Percentiles rank a stretch among this genome's conserved stretches.
These are phyloP conservation scores for Colletotrichum plurivorum DNA, from an alignment of 2,329 filamentous ascomycete species.

Conservation along the genomic window DNA sequence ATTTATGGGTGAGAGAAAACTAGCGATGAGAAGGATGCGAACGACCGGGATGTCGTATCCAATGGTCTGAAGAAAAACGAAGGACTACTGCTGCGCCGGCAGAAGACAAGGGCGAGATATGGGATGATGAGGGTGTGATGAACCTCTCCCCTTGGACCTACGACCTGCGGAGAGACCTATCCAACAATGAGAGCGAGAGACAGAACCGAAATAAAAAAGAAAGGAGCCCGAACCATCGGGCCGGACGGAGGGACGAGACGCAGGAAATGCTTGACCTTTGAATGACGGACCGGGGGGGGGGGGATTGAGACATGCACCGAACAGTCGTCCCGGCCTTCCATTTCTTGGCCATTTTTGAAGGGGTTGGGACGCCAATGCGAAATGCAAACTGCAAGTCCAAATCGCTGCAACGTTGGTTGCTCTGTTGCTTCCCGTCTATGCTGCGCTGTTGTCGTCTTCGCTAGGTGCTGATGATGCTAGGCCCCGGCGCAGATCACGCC, in stretches of 20 bases:
- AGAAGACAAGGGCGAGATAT: not conserved
- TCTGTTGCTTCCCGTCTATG: too few relatives aligned
- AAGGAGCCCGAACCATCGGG: not conserved
- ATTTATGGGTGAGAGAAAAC: not conserved
- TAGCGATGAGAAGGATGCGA: not conserved
- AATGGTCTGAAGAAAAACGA: not conserved
- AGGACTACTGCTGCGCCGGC: not conserved
- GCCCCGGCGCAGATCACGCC: slow-evolving; percentile 32
- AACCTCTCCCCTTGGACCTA: not conserved
- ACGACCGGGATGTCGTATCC: not conserved
- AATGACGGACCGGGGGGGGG: not conserved
- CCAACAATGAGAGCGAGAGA: not conserved
- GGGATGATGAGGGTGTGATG: not conserved
- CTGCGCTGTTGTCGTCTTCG: not conserved
- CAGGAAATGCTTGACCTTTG: slow-evolving; percentile 4
- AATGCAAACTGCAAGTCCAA: not conserved
- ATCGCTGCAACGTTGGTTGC: not conserved
- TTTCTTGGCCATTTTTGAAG: not conserved
- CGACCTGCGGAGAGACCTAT: not conserved
- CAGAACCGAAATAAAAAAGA: not conserved
- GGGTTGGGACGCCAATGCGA: slow-evolving; percentile 1
- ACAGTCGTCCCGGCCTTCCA: not conserved
- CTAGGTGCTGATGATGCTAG: too few relatives aligned
- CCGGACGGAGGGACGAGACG: not conserved
- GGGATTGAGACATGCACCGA: too few relatives aligned